Evolutionary conservation across 371 early-diverging fungal species (phyloP).

Genomic region (Mucor indicus): DNA sequence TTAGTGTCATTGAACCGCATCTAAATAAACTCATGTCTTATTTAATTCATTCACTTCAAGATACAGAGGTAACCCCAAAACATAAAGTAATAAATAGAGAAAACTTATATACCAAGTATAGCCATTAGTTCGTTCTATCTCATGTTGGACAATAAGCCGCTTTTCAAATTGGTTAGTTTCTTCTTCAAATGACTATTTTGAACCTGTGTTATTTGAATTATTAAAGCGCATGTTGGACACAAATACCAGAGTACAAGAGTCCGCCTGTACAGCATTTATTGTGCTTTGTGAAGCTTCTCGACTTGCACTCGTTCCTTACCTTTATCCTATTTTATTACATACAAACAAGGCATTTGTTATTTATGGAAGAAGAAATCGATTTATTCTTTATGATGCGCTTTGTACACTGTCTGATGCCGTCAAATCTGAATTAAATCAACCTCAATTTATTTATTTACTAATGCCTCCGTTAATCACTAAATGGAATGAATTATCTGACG

Average conservation of each 20-base stretch:
- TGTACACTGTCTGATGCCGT: conserved; percentile 91
- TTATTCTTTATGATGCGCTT: conserved; percentile 90
- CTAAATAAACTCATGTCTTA: conserved; percentile 74
- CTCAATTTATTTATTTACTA: conserved; percentile 67
- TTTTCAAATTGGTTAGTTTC: conserved; percentile 83
- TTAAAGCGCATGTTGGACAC: conserved; percentile 78
- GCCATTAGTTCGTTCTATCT: conserved; percentile 84
- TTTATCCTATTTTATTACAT: conserved; percentile 75
- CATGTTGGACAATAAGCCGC: conserved; percentile 91
- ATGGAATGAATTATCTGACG: conserved; percentile 77
- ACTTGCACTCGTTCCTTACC: conserved; percentile 70
- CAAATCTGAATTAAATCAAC: conserved; percentile 71
- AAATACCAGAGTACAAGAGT: conserved; percentile 94
- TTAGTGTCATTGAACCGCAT: conserved; percentile 73
- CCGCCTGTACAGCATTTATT: conserved; percentile 90
- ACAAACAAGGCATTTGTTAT: conserved; percentile 74
- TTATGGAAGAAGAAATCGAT: conserved; percentile 87
- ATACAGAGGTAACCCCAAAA: conserved; percentile 43
- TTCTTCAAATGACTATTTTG: conserved; percentile 61
- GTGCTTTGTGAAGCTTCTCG: conserved; percentile 86
- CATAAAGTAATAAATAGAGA: neutral
- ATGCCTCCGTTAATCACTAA: conserved; percentile 84
- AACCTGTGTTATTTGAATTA: conserved; percentile 75
- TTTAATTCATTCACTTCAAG: conserved; percentile 66
- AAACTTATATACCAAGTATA: neutral